These are phyloP conservation scores for Colletotrichum limetticola DNA, from an alignment of 2,329 filamentous ascomycete species.

Conservation along the genomic window DNA sequence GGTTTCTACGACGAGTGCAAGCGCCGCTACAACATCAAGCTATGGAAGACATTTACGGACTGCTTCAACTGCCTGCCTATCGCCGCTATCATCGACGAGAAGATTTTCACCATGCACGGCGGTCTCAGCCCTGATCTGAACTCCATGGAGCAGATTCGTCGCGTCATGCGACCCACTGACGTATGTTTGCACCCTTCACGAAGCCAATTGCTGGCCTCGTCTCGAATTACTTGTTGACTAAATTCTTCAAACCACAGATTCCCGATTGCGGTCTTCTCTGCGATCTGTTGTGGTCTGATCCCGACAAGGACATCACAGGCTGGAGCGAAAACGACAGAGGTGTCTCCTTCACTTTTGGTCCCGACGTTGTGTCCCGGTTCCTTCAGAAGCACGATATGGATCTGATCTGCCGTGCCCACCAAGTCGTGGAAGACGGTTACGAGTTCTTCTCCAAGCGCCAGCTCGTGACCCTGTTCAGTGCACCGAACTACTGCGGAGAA, in stretches of 20 bases:
- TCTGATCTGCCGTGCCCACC: slow-evolving; percentile 97
- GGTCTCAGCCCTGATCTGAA: slow-evolving; percentile 96
- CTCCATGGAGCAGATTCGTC: slow-evolving; percentile 99
- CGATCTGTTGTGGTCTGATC: slow-evolving; percentile 98
- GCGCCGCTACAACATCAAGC: slow-evolving; percentile 98
- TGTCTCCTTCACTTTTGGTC: slow-evolving; percentile 98
- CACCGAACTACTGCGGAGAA: slow-evolving; percentile 98
- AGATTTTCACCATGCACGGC: slow-evolving; percentile 99
- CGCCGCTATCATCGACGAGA: slow-evolving; percentile 98
- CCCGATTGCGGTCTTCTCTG: slow-evolving; percentile 97
- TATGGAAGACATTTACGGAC: slow-evolving; percentile 99
- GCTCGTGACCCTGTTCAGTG: slow-evolving; percentile 96
- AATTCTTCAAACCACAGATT: slow-evolving; percentile 69
- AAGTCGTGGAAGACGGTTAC: slow-evolving; percentile 98
- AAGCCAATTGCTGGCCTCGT: slow-evolving; percentile 14
- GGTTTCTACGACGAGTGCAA: slow-evolving; percentile 99
- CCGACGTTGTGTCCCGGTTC: slow-evolving; percentile 96
- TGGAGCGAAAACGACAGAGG: slow-evolving; percentile 99
- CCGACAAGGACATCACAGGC: slow-evolving; percentile 98
- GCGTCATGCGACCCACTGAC: slow-evolving; percentile 98
- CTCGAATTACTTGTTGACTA: not conserved
- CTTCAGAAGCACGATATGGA: slow-evolving; percentile 99
- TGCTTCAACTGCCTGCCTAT: slow-evolving; percentile 99
- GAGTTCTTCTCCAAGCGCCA: slow-evolving; percentile 99
- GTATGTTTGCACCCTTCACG: slow-evolving; percentile 68